Percentiles rank a stretch among this genome's conserved stretches.
phyloP scores from a whole-genome alignment of 176 grass and related monocot species.

The Oryza glaberrima region DNA sequence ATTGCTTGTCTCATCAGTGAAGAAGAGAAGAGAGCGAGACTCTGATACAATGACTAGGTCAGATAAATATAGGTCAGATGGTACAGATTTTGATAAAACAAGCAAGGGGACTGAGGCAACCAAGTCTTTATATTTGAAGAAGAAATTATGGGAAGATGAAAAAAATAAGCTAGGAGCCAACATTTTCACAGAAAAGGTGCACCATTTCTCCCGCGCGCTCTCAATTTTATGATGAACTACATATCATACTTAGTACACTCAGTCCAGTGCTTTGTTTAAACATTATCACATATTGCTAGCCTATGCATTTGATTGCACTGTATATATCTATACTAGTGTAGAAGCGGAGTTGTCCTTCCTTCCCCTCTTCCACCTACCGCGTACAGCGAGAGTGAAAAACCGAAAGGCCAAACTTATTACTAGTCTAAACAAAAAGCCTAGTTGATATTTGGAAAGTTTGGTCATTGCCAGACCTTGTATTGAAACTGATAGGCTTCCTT shows the following conservation, averaged over 20 bases:
- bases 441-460: constrained; percentile 5
- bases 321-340: not conserved
- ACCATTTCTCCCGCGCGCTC: not conserved
- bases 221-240: constrained; percentile 11
- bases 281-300: not conserved
- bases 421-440: not conserved
- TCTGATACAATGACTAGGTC: constrained; percentile 45
- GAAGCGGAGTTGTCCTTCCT: no score
- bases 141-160: constrained; percentile 57
- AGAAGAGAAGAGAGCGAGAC: constrained; percentile 59
- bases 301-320: not conserved
- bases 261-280: constrained; percentile 6
- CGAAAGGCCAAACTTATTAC: no score
- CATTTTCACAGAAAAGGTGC: constrained; percentile 55
- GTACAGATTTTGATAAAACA: constrained; percentile 49
- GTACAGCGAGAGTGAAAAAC: no score
- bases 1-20: constrained; percentile 41
- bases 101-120: constrained; percentile 57
- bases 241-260: not conserved
- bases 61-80: constrained; percentile 60
- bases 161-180: constrained; percentile 55
- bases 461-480: not conserved
- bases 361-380: no score
- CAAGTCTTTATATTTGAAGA: constrained; percentile 68
- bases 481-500: not conserved